Evolutionary conservation across 108 stramenopile species (phyloP).

Genomic region (Parietichytrium sp.): DNA sequence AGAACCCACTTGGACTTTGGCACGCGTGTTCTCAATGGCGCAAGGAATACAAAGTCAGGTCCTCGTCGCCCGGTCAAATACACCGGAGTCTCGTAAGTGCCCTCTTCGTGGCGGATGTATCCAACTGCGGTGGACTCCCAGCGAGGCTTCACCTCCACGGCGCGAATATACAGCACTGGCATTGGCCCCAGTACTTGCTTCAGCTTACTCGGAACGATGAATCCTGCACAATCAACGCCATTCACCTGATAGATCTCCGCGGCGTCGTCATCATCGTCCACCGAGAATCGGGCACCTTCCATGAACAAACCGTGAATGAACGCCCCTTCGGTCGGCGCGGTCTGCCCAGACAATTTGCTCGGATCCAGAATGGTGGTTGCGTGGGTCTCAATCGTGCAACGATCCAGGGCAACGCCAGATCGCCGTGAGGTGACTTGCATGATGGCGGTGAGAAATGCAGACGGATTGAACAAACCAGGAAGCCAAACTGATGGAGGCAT

Average conservation of each 20-base stretch:
- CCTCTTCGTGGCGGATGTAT: slow-evolving; percentile 63
- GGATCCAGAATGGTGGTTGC: slow-evolving; percentile 61
- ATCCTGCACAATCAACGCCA: slow-evolving; percentile 43
- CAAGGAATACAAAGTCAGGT: slow-evolving; percentile 71
- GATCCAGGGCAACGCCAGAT: slow-evolving; percentile 66
- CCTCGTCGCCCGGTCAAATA: slow-evolving; percentile 72
- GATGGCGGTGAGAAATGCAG: slow-evolving; percentile 72
- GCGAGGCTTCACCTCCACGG: slow-evolving; percentile 63
- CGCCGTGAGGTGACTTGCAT: slow-evolving; percentile 72
- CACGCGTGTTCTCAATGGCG: slow-evolving; percentile 65
- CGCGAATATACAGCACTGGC: slow-evolving; percentile 72
- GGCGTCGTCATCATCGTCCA: slow-evolving; percentile 58
- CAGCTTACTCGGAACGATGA: slow-evolving; percentile 63
- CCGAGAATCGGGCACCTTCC: slow-evolving; percentile 71
- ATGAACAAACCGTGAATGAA: slow-evolving; percentile 73
- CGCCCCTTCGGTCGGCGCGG: slow-evolving; percentile 50
- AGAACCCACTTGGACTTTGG: slow-evolving; percentile 65
- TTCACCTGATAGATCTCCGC: slow-evolving; percentile 29
- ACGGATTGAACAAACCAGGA: slow-evolving; percentile 74
- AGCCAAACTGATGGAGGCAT: slow-evolving; percentile 74
- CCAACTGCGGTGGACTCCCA: slow-evolving; percentile 78
- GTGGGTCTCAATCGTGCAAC: slow-evolving; percentile 75
- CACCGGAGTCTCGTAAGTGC: slow-evolving; percentile 70
- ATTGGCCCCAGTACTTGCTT: slow-evolving; percentile 68
- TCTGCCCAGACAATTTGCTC: slow-evolving; percentile 48